Base-by-base conservation (phyloP, 139 green algal genomes). In the Nannochloris sp. region DNA sequence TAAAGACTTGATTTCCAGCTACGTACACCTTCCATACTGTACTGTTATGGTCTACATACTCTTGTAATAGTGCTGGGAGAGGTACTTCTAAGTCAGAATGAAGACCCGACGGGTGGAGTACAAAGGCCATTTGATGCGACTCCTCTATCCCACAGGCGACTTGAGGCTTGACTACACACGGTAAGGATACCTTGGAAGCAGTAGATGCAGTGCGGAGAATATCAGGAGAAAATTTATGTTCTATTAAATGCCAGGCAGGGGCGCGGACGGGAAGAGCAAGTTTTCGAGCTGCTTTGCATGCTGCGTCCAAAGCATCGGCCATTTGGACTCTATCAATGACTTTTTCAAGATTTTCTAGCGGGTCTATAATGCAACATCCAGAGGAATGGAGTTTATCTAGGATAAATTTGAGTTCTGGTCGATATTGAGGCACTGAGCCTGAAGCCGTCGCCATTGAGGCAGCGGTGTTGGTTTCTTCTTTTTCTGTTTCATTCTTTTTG, bases 11-110 rank as follows among this genome's bases (percentile, higher is more conserved):
- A 19, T 80, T 70, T 0, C 82, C 83, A 9, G 89, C 69, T 9
- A 84, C 78, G 38, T 95, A 95, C 31, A 82, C 83, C 67, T 95
- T 95, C 73, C 81, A 79, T 45, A 93, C 61, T n/a, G 36, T 3
- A 0, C 67, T 82, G 12, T 79, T 82, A 51, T 95, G 88, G 64
- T 92, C 82, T 15, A 94, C 75, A 56, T 90, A 95, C 71, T 92
- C 78, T 69, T 95, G 88, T 19, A 85, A 54, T 29, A 91, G 65
- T 6, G 70, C 76, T 4, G 83, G 82, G 53, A 86, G 47, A 4
- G 74, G 73, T 19, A 90, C 58, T 10, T 61, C 30, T 59, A 84
- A 51, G 12, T 46, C 67, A 4, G 39, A 45, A 27, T 34, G 38
- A 10, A 65, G 32, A 3, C 39, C 53, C 2, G 45, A 36, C 33